Conservation (phyloP, 2,329 filamentous ascomycete species). For the Purpureocillium lavendulum region DNA sequence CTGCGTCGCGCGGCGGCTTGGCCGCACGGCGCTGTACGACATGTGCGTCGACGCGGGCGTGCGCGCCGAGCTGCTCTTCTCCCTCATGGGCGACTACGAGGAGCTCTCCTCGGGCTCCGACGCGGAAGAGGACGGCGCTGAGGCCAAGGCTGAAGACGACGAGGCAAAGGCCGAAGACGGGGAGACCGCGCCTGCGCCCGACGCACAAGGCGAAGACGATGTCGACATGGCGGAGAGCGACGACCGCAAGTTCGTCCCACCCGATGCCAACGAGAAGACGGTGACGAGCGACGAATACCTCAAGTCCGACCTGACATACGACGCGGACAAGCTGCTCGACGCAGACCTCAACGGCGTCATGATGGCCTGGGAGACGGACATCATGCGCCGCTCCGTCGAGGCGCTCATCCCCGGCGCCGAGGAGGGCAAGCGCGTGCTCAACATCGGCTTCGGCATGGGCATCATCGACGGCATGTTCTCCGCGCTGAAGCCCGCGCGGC, state of each 20-base stretch:
- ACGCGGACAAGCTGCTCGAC: conserved; percentile 61
- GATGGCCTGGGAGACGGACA: conserved; percentile 88
- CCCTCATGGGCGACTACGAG: conserved; percentile 75
- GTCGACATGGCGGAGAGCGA: conserved; percentile 14
- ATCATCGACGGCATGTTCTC: conserved; percentile 76
- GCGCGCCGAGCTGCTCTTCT: conserved; percentile 79
- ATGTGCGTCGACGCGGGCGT: conserved; percentile 85
- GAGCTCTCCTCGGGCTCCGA: conserved; percentile 52
- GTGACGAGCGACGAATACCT: conserved; percentile 63
- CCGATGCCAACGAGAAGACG: conserved; percentile 28
- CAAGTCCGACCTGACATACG: conserved; percentile 56
- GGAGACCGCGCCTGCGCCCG: conserved; percentile 20
- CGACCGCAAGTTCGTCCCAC: conserved; percentile 22
- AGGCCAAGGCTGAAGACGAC: conserved; percentile 23
- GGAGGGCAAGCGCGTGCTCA: conserved; percentile 61
- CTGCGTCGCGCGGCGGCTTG: conserved; percentile 68
- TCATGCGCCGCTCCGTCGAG: conserved; percentile 72
- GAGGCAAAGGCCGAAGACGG: conserved; percentile 22
- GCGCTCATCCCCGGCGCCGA: conserved; percentile 43
- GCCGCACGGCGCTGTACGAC: conserved; percentile 64
- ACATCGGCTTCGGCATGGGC: conserved; percentile 87
- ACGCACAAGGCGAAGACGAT: conserved; percentile 16
- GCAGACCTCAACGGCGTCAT: conserved; percentile 75
- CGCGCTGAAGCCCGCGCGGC: conserved; percentile 54
- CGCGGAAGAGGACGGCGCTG: conserved; percentile 34